Base-by-base conservation (phyloP, 345 rosid species). In the Carallia brachiata region DNA sequence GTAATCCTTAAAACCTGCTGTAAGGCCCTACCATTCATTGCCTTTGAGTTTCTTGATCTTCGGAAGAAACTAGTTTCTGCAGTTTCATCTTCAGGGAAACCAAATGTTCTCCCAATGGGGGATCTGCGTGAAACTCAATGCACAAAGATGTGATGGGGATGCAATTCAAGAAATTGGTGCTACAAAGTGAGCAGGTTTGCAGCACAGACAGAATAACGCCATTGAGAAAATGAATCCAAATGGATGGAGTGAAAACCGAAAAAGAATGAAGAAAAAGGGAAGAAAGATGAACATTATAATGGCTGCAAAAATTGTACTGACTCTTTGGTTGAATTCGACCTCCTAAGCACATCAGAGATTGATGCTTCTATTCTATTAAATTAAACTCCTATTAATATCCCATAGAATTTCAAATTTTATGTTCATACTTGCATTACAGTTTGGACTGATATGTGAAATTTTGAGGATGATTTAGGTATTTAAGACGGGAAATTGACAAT, bases 31-130 rank as follows among this genome's bases (percentile, higher is more conserved):
- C 67, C 58, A 58, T 27, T 61, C 58, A 63, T 62, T n/a, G 23
- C 50, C 60, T 30, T 16, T 63, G 34, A 9, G 31, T 2, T 40
- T 56, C 67, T 78, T 73, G 79, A 58, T 82, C 92, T 73, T 73
- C 37, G 15, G 92, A 84, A 62, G 85, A 84, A 44, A 83, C 86
- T 83, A 7, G 85, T 80, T 66, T 84, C 94, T 55, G 82, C 90
- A 52, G 87, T 82, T 73, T 90, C 88, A 70, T 90, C 96, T 67
- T 87, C 92, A 36, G 89, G 88, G 82, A 82, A 84, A 82, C 89
- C 83, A 54, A 84, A 84, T 2, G 80, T 82, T 69, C 79, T 79
- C 74, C 84, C 90, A 62, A 64, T 60, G 65, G 74, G 75, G 70
- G 86, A 80, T 73, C 94, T 87, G 70, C 36, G 65, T 56, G 18